Evolutionary conservation across 768 basidiomycete genomes (phyloP), one percentile per base, ranked within the genome.

Genomic region (Hygrocybe coccinea): DNA sequence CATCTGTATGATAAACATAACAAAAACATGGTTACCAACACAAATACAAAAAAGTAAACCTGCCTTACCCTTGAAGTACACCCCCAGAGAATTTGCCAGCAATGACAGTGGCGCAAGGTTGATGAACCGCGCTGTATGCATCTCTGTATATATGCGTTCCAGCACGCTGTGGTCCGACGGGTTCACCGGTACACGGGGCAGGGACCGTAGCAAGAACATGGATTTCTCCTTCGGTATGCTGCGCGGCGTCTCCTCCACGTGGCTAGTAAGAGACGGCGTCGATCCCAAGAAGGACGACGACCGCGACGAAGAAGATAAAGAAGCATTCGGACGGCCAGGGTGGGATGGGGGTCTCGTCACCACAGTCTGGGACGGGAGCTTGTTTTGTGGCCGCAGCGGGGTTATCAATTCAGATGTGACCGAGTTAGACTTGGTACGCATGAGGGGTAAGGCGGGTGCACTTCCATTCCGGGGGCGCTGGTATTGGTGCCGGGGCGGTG

Each of bases 121-220:
- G 62, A 90, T 83, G 61, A 86, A 89, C 35, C 85, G 72, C 12
- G 80, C 73, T 5, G 79, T 79, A 24, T 88, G 83, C 81, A 86
- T 84, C 59, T 84, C 82, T 17, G 71, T 76, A 71, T 87, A 89
- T 10, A 88, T 83, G 44, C 69, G 69, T 60, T 85, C 82, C 21
- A 90, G 71, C 11, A 86, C 59, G 0, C 78, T 76, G 62, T 89
- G 88, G 56, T 89, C 85, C 8, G 84, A 74, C 2, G 87, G 87
- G 63, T 89, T 81, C 2, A 63, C 58, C 0, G 81, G 78, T 3
- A 74, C 64, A 50, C 73, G 75, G 5, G 73, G 65, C 29, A 71
- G 55, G 5, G 73, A 70, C 33, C 70, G 64, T 34, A 76, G 62
- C 52, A 79, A 56, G n/a, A n/a, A n/a, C n/a, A n/a, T n/a, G n/a